These are phyloP conservation scores for Grigorovia humatica DNA, from an alignment of 805 yeast species.

Conservation along the genomic window DNA sequence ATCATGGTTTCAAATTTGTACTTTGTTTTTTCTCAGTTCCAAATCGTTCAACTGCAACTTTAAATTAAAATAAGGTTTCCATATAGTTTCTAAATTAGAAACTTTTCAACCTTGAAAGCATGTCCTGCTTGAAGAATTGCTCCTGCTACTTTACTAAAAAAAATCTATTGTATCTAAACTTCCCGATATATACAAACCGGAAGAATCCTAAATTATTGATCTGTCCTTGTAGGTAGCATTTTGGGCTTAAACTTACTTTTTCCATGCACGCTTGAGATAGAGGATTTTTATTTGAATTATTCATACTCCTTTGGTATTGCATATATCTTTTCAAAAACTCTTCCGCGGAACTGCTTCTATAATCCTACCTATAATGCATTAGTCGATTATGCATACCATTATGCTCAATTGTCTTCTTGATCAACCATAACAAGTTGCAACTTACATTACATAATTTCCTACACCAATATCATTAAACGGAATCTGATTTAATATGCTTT, in stretches of 20 bases:
- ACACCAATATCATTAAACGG: too few species aligned
- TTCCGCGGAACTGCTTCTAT: not conserved
- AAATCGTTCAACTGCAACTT: not conserved
- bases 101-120: too few species aligned
- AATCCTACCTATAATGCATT: not conserved
- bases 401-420: not conserved
- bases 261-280: too few species aligned
- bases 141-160: too few species aligned
- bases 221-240: too few species aligned
- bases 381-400: not conserved
- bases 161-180: not conserved
- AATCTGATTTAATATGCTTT: too few species aligned
- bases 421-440: not conserved
- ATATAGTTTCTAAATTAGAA: too few species aligned
- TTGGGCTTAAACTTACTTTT: too few species aligned
- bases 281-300: not conserved
- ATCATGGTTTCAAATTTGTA: not conserved
- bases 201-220: too few species aligned
- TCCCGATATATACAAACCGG: not conserved
- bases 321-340: too few species aligned
- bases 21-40: not conserved
- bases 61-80: too few species aligned
- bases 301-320: not conserved
- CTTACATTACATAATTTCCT: not conserved
- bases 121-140: too few species aligned